A percentile compares a stretch with the other conserved stretches of the same genome.
Evolutionary conservation across 768 basidiomycete species (phyloP).

Genomic region (Gelatoporia subvermispora): DNA sequence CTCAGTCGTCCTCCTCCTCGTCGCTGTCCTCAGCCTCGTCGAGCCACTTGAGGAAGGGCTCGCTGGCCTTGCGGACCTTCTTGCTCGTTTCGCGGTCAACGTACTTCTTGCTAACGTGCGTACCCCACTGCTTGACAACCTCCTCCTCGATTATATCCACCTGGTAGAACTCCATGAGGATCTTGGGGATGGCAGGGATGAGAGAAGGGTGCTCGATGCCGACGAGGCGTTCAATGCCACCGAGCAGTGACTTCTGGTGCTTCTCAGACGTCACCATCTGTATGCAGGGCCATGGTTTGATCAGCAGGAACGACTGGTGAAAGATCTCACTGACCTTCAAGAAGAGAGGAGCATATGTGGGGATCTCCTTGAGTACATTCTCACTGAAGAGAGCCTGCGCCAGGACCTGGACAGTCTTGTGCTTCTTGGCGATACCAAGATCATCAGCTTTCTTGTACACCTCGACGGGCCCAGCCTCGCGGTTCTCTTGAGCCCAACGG

Average conservation of each 20-base stretch:
- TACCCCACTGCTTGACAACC: constrained; percentile 87
- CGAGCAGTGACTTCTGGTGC: constrained; percentile 90
- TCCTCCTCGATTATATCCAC: constrained; percentile 90
- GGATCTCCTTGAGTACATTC: constrained; percentile 61
- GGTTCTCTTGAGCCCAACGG: constrained; percentile 78
- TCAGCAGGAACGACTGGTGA: too few relatives aligned
- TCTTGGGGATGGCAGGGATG: constrained; percentile 72
- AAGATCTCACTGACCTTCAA: constrained; percentile 67
- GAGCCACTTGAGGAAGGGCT: constrained; percentile 96
- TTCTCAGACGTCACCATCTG: constrained; percentile 91
- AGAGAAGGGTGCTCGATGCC: constrained; percentile 73
- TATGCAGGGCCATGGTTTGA: background rate
- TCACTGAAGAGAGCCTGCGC: constrained; percentile 81
- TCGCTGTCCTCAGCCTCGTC: constrained; percentile 84
- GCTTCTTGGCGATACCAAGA: constrained; percentile 89
- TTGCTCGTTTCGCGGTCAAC: constrained; percentile 93
- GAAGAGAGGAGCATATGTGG: constrained; percentile 62
- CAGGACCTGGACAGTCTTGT: constrained; percentile 81
- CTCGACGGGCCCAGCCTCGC: constrained; percentile 51
- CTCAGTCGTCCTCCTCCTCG: constrained; percentile 36
- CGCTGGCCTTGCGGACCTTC: constrained; percentile 92
- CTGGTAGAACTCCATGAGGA: constrained; percentile 93
- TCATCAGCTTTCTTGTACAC: constrained; percentile 90
- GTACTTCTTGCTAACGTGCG: constrained; percentile 94
- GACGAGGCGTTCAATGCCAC: constrained; percentile 85